Evolutionary conservation across 164 flowering plant species (phyloP).

Genomic region (Tinospora cordifolia): DNA sequence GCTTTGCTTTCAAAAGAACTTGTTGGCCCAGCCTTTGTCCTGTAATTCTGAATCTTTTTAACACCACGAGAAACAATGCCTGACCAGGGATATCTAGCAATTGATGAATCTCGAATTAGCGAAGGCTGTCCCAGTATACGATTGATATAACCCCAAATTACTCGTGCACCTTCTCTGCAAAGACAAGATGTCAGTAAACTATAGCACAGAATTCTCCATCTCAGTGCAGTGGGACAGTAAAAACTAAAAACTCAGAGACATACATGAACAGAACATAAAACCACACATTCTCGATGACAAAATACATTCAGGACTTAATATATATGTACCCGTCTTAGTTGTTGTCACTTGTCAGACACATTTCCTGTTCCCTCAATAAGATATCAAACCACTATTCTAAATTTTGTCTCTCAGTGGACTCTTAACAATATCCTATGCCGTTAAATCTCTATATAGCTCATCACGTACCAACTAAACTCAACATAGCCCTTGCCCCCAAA

Average conservation of each 20-base stretch:
- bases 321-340: no score
- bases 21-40: constrained; percentile 32
- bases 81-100: constrained; percentile 67
- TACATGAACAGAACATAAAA: background rate
- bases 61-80: constrained; percentile 39
- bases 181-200: constrained; percentile 6
- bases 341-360: no score
- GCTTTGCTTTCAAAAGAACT: constrained; percentile 25
- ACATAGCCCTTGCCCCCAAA: no score
- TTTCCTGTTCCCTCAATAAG: no score
- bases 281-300: background rate
- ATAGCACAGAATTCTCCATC: background rate
- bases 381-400: no score
- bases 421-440: no score
- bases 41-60: constrained; percentile 27
- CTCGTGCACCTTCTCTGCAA: constrained; percentile 91
- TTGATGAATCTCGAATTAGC: constrained; percentile 85
- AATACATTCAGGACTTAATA: no score
- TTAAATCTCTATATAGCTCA: no score
- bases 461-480: no score
- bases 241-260: background rate
- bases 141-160: constrained; percentile 88
- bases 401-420: no score
- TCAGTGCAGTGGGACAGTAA: background rate
- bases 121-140: constrained; percentile 96